These are phyloP conservation scores for Apiospora pterosperma DNA, from an alignment of 2,329 filamentous ascomycete species.

Conservation along the genomic window DNA sequence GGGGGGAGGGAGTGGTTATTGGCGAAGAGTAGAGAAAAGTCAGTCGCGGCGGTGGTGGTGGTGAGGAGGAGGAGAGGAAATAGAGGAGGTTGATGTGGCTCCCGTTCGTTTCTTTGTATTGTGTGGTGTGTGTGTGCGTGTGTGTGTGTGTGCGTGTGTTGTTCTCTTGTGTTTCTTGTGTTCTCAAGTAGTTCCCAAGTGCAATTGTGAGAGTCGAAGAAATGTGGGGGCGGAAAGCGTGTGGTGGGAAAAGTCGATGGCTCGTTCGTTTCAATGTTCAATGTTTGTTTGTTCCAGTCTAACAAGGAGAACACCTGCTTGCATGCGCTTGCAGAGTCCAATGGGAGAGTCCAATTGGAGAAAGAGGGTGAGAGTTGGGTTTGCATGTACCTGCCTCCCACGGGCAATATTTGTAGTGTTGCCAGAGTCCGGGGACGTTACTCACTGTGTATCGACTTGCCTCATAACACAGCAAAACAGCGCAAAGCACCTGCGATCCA, in stretches of 20 bases:
- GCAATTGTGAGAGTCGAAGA: constrained; percentile 2
- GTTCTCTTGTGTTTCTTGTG: not conserved
- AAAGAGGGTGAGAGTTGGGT: not conserved
- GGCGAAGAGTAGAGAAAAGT: not conserved
- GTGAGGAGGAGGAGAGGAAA: constrained; percentile 4
- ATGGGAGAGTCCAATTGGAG: not conserved
- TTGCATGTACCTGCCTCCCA: not conserved
- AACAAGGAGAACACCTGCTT: not conserved
- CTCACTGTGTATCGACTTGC: not conserved
- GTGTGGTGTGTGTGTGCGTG: not conserved
- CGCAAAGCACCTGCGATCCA: not conserved
- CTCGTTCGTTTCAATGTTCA: not conserved
- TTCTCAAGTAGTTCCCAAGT: not conserved
- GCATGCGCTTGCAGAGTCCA: not conserved
- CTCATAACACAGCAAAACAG: not conserved
- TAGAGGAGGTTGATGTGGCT: constrained; percentile 3
- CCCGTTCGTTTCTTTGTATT: not conserved
- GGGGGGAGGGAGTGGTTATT: not conserved
- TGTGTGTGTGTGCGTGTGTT: not conserved
- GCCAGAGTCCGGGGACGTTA: not conserved
- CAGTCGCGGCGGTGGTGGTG: not conserved
- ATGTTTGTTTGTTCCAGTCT: not conserved
- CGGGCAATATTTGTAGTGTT: not conserved
- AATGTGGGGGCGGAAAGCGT: not conserved
- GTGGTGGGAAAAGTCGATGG: not conserved